Evolutionary conservation across 1,284 basidiomycete species (phyloP).

Genomic region (Heterobasidion occidentale): DNA sequence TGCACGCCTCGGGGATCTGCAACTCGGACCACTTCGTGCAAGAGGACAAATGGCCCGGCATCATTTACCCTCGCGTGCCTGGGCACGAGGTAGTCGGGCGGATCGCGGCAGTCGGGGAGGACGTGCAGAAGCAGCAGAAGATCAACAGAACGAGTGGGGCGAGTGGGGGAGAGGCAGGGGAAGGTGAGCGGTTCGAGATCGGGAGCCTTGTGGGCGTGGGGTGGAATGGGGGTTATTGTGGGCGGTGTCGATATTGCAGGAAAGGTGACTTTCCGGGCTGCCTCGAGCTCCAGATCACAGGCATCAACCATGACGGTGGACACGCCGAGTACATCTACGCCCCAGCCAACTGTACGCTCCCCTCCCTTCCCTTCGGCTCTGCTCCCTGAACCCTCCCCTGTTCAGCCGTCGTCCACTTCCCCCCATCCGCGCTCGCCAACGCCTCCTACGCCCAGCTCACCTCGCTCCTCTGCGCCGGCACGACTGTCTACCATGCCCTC

Average conservation of each 20-base stretch:
- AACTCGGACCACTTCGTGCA: conserved; percentile 1
- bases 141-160: no score
- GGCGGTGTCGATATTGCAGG: neutral
- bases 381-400: no score
- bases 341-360: conserved; percentile 2
- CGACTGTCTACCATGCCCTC: conserved; percentile 12
- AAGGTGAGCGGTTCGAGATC: neutral
- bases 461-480: conserved; percentile 17
- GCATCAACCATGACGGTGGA: conserved; percentile 10
- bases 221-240: conserved; percentile 7
- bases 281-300: conserved; percentile 7
- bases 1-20: conserved; percentile 1
- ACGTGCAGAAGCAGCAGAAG: neutral
- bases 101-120: conserved; percentile 1
- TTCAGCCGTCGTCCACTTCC: conserved; percentile 13
- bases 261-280: conserved; percentile 5
- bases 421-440: conserved; percentile 11
- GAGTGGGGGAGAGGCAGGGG: no score
- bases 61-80: conserved; percentile 7
- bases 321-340: conserved; percentile 13
- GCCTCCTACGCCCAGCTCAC: conserved; percentile 13
- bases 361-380: neutral
- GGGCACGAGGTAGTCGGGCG: conserved; percentile 6
- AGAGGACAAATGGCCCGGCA: conserved; percentile 5
- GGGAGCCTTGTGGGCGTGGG: conserved; percentile 7